phyloP scores from a whole-genome alignment of 495 filamentous ascomycete genomes.

The Corynascus novoguineensis region DNA sequence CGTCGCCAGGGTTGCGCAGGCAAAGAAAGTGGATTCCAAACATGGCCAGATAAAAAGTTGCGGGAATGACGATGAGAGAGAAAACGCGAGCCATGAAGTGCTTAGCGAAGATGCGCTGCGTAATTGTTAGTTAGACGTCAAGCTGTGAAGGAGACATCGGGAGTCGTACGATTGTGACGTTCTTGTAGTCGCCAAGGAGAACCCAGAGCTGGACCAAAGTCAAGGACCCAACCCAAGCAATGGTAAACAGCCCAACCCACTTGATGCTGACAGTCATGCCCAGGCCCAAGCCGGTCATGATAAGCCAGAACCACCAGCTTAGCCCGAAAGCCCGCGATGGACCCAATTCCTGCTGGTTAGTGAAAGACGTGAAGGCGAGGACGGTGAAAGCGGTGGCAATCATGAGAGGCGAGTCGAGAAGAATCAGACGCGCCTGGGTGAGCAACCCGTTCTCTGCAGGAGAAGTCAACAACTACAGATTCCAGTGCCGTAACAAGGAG shows the following conservation, averaged over 20 bases:
- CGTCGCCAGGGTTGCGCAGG: slow-evolving; percentile 89
- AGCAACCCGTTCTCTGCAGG: slow-evolving; percentile 81
- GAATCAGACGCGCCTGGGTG: slow-evolving; percentile 89
- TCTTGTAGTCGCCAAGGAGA: slow-evolving; percentile 79
- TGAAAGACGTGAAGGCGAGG: slow-evolving; percentile 85
- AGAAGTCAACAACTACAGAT: slow-evolving; percentile 2
- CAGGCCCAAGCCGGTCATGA: slow-evolving; percentile 75
- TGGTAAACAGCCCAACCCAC: slow-evolving; percentile 98
- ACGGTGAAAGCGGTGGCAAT: slow-evolving; percentile 91
- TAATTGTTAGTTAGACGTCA: slow-evolving; percentile 14
- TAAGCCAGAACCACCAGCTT: slow-evolving; percentile 98
- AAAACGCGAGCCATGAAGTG: slow-evolving; percentile 89
- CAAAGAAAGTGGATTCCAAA: slow-evolving; percentile 94
- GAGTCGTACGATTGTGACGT: slow-evolving; percentile 62
- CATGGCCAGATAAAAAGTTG: slow-evolving; percentile 89
- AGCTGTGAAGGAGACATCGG: not conserved
- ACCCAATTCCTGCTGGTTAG: slow-evolving; percentile 93
- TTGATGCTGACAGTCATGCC: slow-evolving; percentile 94
- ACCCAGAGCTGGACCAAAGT: slow-evolving; percentile 92
- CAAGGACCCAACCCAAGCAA: slow-evolving; percentile 93
- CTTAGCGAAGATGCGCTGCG: slow-evolving; percentile 78
- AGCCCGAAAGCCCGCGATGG: slow-evolving; percentile 76
- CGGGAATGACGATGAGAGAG: slow-evolving; percentile 85
- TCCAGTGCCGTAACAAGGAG: not conserved
- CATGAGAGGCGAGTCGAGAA: slow-evolving; percentile 92